phyloP scores from a whole-genome alignment of 2,329 filamentous ascomycete genomes.

The Colletotrichum sp. region DNA sequence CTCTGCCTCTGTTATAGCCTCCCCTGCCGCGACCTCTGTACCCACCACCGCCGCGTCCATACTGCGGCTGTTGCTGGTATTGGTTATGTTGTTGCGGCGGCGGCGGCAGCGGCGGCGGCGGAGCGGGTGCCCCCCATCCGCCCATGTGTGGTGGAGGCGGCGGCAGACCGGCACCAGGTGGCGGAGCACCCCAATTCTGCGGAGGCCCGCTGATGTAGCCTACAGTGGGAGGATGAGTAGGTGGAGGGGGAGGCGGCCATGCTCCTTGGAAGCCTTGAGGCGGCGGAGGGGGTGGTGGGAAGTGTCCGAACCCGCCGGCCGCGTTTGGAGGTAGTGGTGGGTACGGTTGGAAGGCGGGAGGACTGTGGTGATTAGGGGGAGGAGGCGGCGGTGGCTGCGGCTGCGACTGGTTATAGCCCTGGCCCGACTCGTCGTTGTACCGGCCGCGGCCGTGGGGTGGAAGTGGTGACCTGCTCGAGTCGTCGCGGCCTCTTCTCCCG shows the following conservation, averaged over 20 bases:
- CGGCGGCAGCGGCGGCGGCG: constrained; percentile 6
- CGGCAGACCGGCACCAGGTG: not conserved
- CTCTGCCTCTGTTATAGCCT: constrained; percentile 17
- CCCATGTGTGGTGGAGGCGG: constrained; percentile 1
- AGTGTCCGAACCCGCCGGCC: constrained; percentile 28
- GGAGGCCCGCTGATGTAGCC: constrained; percentile 22
- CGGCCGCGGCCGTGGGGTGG: constrained; percentile 2
- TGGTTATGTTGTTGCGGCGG: constrained; percentile 11
- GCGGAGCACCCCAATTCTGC: constrained; percentile 23
- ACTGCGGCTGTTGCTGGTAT: constrained; percentile 11
- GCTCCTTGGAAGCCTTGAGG: constrained; percentile 44
- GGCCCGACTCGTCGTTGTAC: not conserved
- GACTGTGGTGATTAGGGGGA: constrained; percentile 24
- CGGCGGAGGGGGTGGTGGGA: constrained; percentile 39
- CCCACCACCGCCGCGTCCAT: constrained; percentile 13
- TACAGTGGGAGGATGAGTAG: constrained; percentile 27
- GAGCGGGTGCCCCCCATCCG: constrained; percentile 2
- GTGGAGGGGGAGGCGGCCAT: constrained; percentile 46
- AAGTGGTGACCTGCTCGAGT: constrained; percentile 7
- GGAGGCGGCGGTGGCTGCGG: constrained; percentile 30
- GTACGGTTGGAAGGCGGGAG: constrained; percentile 11
- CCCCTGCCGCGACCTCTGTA: constrained; percentile 16
- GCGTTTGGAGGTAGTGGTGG: constrained; percentile 24
- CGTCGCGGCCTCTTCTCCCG: constrained; percentile 1
- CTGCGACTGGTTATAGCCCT: constrained; percentile 9